phyloP scores from a whole-genome alignment of 805 yeast species.

The Metschnikowia baotianmanensis region DNA sequence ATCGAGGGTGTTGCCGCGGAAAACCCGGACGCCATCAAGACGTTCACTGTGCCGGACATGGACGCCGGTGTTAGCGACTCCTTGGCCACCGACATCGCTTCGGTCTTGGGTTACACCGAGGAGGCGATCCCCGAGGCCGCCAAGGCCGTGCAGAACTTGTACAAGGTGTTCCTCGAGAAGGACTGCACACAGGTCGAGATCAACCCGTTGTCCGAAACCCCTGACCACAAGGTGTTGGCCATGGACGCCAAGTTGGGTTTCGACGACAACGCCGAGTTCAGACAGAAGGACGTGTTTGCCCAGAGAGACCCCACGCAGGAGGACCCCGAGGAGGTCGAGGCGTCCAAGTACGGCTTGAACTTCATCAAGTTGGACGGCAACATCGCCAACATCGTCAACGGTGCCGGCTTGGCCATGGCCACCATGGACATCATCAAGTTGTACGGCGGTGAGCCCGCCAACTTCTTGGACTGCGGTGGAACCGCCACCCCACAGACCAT shows the following conservation, averaged over 20 bases:
- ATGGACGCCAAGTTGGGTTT: constrained; percentile 99
- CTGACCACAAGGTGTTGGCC: constrained; percentile 85
- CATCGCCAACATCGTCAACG: constrained; percentile 98
- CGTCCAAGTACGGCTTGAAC: constrained; percentile 85
- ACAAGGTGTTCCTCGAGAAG: constrained; percentile 82
- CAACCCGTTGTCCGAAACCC: constrained; percentile 94
- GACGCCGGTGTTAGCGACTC: constrained; percentile 76
- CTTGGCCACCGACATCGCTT: constrained; percentile 74
- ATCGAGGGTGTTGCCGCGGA: constrained; percentile 96
- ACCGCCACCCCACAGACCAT: constrained; percentile 99
- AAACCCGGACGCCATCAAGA: constrained; percentile 88
- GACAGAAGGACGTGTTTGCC: constrained; percentile 90
- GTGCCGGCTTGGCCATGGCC: constrained; percentile 99
- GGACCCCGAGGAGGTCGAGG: constrained; percentile 95
- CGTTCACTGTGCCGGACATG: constrained; percentile 76
- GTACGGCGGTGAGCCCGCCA: constrained; percentile 98
- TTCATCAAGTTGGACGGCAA: constrained; percentile 98
- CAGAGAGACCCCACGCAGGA: constrained; percentile 99
- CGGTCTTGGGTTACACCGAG: constrained; percentile 74
- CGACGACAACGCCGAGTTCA: constrained; percentile 93
- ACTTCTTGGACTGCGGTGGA: constrained; percentile 99
- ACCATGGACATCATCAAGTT: constrained; percentile 99
- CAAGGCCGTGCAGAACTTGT: constrained; percentile 78
- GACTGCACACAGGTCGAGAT: constrained; percentile 99
- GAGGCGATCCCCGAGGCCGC: constrained; percentile 85